These are phyloP conservation scores for Tulasnella calospora DNA, from an alignment of 768 basidiomycete species.

Conservation along the genomic window DNA sequence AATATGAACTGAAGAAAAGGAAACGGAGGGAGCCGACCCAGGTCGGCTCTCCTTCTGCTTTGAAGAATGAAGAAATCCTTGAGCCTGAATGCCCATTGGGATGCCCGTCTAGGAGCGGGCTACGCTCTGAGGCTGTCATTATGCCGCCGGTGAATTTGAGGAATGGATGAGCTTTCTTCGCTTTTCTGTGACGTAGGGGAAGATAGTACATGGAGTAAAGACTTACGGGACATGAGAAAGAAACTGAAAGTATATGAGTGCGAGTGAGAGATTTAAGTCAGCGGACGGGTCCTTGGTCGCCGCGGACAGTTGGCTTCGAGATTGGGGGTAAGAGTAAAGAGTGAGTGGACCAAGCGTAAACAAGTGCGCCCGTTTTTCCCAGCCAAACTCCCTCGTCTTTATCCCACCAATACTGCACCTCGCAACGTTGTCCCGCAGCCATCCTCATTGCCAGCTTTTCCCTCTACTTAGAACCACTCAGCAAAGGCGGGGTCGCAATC, in stretches of 20 bases:
- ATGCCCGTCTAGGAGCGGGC: conserved; percentile 20
- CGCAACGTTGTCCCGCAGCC: background rate
- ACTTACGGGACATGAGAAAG: background rate
- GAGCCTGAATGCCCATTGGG: conserved; percentile 1
- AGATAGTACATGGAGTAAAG: background rate
- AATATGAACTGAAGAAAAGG: conserved; percentile 60
- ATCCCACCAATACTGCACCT: background rate
- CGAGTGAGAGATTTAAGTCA: background rate
- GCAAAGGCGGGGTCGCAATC: background rate
- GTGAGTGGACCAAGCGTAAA: background rate
- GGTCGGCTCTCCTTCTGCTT: conserved; percentile 54
- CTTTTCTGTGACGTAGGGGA: background rate
- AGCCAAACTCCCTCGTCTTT: background rate
- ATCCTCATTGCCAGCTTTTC: background rate
- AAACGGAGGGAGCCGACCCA: conserved; percentile 54
- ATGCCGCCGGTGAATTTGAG: background rate
- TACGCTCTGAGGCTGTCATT: background rate
- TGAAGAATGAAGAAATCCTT: conserved; percentile 2
- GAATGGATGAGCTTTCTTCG: background rate
- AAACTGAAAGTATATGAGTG: background rate
- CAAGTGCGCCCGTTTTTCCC: background rate
- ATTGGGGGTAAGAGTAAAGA: background rate
- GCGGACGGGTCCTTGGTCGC: background rate
- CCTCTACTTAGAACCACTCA: background rate
- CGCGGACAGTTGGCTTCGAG: background rate